Percentiles rank a stretch among this genome's conserved stretches.
Evolutionary conservation across 305 asterid genomes (phyloP).

Genomic region (Fraxinus angustifolia): DNA sequence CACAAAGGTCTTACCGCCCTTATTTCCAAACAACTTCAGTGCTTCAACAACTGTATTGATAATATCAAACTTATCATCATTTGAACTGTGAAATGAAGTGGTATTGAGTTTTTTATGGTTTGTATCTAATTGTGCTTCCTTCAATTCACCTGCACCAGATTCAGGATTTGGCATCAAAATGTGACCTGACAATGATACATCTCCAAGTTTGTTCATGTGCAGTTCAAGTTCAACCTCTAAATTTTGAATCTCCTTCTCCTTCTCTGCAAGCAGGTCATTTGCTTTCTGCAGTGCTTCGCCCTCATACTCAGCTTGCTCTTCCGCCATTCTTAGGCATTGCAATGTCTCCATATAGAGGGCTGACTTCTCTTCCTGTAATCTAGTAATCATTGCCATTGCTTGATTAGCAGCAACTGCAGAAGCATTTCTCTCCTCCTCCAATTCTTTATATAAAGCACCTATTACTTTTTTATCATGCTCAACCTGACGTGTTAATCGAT

Average conservation of each 20-base stretch:
- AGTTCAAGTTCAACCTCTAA: conserved; percentile 48
- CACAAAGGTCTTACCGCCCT: conserved; percentile 44
- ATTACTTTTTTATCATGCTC: conserved; percentile 64
- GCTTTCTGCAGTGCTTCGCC: conserved; percentile 71
- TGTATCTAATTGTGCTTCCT: conserved; percentile 14
- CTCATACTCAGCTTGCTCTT: conserved; percentile 83
- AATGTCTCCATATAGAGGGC: conserved; percentile 74
- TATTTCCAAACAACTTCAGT: conserved; percentile 45
- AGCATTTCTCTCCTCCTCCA: conserved; percentile 88
- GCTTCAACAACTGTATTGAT: conserved; percentile 40
- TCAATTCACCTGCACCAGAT: neutral
- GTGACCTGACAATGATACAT: neutral
- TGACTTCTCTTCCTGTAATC: conserved; percentile 87
- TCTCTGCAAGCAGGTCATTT: conserved; percentile 48
- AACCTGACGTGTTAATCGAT: conserved; percentile 62
- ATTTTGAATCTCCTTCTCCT: conserved; percentile 53
- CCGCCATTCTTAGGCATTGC: conserved; percentile 75
- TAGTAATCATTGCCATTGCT: conserved; percentile 91
- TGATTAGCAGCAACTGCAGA: conserved; percentile 79
- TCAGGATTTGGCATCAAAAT: neutral
- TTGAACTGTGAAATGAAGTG: neutral
- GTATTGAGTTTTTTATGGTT: neutral
- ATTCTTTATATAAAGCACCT: conserved; percentile 56
- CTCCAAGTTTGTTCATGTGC: conserved; percentile 38
- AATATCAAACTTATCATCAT: neutral